Base-by-base conservation (phyloP, 495 filamentous ascomycete genomes). In the Aspergillus kassunensis region DNA sequence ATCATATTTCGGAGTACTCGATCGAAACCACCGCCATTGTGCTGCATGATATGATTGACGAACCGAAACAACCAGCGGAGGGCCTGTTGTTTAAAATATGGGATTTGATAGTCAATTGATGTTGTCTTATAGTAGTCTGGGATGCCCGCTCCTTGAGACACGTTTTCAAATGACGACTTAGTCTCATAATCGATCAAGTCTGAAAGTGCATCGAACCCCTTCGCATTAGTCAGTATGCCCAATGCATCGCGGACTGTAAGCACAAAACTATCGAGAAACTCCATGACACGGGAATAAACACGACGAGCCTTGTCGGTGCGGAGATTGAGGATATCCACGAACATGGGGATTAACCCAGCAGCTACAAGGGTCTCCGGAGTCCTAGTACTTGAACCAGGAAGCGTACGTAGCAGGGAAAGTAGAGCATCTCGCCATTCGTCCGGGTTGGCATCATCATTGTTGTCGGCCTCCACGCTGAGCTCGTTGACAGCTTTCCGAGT, bases 31-130 rank as follows among this genome's bases (percentile, higher is more conserved):
- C 87, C 89, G 50, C 85, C 86, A 30, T 81, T 84, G 65, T 90
- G 86, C 9, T 85, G 79, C 88, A 97, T 92, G 75, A 96, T 84
- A 66, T 97, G 91, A 57, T 93, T 90, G 59, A 95, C 88, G 62
- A 97, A 95, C 63, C 95, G 95, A 71, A 97, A 89, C 40, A 97
- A 78, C 83, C 88, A 91, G 53, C 92, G 91, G 13, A 97, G 76
- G 7, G 88, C 89, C 67, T 96, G 88, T 61, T 97, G 93, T 53
- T 93, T 87, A 63, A 89, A 87, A 63, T 86, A 96, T 0, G 91
- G 89, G 49, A 97, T 91, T 56, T 88, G 80, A 62, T 97, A 99
- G 66, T 99, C 95, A 15, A 91, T 86, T 18, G 86, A 74, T 25
- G 85, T 81, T 24, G 88, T 93, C 53, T 89, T 89, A 70, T 87